Evolutionary conservation across 805 yeast species (phyloP), one percentile per base, ranked within the genome.

Genomic region (Wickerhamiella brachini): DNA sequence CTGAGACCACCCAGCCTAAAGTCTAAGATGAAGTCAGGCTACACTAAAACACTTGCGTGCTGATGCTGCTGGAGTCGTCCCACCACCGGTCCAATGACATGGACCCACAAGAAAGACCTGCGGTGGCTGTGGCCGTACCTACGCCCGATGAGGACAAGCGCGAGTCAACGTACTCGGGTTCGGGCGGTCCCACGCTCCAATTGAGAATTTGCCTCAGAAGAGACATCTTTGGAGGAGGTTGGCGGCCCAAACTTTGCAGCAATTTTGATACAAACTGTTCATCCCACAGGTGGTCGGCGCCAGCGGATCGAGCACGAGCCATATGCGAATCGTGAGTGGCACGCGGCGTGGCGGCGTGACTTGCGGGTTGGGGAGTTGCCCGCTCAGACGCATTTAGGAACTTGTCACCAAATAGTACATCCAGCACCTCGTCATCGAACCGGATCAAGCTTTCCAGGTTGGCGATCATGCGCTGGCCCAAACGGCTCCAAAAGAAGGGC

Each of bases 391-490:
- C 31, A 10, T 4, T 9, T 15, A 29, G 12, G 44, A 58, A 57
- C 29, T 60, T 58, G 37, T 55, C 58, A 22, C 67, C 65, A 46
- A 65, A 61, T 9, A 68, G 56, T 24, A 67, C 60, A 52, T 65
- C 70, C 49, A 68, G 54, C 8, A 67, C 64, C 45, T 62, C 60
- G 49, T 67, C 69, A 51, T 68, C 63, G 49, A 65, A 46, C 23
- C 68, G 65, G 45, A 66, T 59, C 41, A 63, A 56, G 51, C 61
- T 62, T 38, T 60, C 58, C 15, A 67, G 52, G 34, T 44, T 49
- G 31, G 49, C 51, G 18, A 49, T 23, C 21, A 55, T 54, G 34
- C 31, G 31, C 23, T 44, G 51, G 26, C 52, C 52, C 2, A 57
- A 45, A 37, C 49, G 24, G 37, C 51, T 45, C 61, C 59, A 57